A percentile compares a stretch with the other conserved stretches of the same genome.
Conservation (phyloP, 805 yeast species). For the Saccharomycopsis guyanensis region DNA sequence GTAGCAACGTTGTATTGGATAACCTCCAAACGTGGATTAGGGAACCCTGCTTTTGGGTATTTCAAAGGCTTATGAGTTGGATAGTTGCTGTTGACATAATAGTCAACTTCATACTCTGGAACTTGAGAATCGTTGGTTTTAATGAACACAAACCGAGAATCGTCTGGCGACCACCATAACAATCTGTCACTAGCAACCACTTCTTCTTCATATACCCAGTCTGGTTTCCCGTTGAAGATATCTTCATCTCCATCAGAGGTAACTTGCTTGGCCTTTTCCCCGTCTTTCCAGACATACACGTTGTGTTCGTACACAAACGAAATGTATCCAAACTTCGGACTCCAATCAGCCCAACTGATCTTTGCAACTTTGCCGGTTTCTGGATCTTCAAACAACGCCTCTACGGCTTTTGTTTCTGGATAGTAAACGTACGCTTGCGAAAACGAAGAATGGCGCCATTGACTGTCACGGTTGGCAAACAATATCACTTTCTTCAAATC, state of each 20-base stretch:
- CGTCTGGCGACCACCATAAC: conserved; percentile 83
- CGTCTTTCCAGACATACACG: conserved; percentile 36
- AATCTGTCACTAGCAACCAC: conserved; percentile 64
- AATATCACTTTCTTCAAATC: conserved; percentile 45
- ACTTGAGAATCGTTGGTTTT: conserved; percentile 69
- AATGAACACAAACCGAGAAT: conserved; percentile 55
- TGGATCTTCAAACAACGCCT: conserved; percentile 26
- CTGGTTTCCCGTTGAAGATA: conserved; percentile 82
- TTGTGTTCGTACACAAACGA: conserved; percentile 52
- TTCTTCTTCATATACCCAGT: conserved; percentile 94
- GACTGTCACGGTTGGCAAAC: conserved; percentile 38
- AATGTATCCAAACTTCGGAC: conserved; percentile 50
- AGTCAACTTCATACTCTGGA: conserved; percentile 66
- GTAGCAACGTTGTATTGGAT: conserved; percentile 35
- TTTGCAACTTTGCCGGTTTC: conserved; percentile 24
- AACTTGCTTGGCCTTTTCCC: conserved; percentile 34
- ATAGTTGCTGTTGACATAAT: conserved; percentile 57
- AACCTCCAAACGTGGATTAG: conserved; percentile 61
- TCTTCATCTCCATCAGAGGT: conserved; percentile 65
- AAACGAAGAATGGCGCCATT: conserved; percentile 65
- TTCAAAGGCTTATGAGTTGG: conserved; percentile 56
- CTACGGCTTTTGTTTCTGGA: conserved; percentile 30
- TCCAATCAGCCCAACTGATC: conserved; percentile 51
- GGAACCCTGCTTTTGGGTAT: conserved; percentile 79
- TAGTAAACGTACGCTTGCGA: conserved; percentile 60